A percentile compares a stretch with the other conserved stretches of the same genome.
Evolutionary conservation across 78 protist species (phyloP).

Genomic region (Monosiga brevicollis): DNA sequence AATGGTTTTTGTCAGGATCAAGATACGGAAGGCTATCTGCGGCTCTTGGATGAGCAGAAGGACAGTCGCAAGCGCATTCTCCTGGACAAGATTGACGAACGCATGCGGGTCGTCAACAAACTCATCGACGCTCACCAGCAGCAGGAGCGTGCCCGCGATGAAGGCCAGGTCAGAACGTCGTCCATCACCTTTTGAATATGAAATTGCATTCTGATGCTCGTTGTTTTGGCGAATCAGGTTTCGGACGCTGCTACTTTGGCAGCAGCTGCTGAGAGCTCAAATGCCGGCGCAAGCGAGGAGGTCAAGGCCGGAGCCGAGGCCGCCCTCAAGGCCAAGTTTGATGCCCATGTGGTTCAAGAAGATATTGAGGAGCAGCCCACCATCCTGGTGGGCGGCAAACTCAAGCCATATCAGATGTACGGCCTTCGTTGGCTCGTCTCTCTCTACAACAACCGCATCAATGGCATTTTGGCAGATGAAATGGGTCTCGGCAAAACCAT

Average conservation of each 20-base stretch:
- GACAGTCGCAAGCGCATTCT: slow-evolving; percentile 14
- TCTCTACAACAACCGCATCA: slow-evolving; percentile 71
- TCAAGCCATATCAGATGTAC: slow-evolving; percentile 27
- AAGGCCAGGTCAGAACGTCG: background rate
- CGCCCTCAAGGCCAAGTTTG: background rate
- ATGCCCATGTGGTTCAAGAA: slow-evolving; percentile 3
- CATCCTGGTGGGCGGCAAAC: slow-evolving; percentile 27
- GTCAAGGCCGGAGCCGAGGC: background rate
- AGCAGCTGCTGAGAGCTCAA: background rate
- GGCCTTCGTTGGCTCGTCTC: slow-evolving; percentile 92
- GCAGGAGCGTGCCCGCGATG: background rate
- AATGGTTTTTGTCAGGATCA: background rate
- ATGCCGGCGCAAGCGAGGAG: background rate
- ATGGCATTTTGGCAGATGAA: slow-evolving; percentile 97
- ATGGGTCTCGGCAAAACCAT: slow-evolving; percentile 98
- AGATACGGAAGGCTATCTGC: slow-evolving; percentile 9
- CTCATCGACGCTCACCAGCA: background rate
- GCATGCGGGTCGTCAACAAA: background rate
- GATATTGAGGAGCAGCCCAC: slow-evolving; percentile 17
- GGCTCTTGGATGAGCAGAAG: slow-evolving; percentile 20
- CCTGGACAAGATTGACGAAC: slow-evolving; percentile 25
- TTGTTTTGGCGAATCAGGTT: background rate
- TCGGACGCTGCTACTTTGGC: background rate
- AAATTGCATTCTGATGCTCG: no score
- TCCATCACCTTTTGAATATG: no score